Evolutionary conservation across 2,329 filamentous ascomycete species (phyloP), one percentile per base, ranked within the genome.

Genomic region (Cryphonectria japonica): DNA sequence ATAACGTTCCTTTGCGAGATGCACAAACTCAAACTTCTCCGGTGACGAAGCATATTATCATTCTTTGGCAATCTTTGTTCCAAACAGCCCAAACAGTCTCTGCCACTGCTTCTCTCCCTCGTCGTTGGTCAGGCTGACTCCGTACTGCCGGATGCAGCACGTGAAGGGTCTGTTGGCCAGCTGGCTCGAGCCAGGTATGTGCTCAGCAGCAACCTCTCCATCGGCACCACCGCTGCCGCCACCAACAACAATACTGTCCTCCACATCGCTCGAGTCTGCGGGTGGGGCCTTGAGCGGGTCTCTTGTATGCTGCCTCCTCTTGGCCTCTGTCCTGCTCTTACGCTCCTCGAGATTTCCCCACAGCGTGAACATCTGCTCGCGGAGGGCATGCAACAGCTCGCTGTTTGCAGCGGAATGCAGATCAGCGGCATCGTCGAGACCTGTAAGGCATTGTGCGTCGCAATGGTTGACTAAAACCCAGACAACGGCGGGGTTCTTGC

Each of bases 271-370:
- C 69, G 83, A 84, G 39, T 80, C 76, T 0, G 77, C 79, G 1
- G 82, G 81, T 1, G 81, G 79, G 32, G 76, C 76, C n/a, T 79
- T 74, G 7, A 69, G 74, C 2, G 71, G 54, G 16, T 68, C 52
- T 46, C 46, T 60, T 11, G 32, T 63, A 34, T 57, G 64, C 26
- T 62, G 29, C 50, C 26, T 66, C 64, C 75, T 76, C 67, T 75
- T 76, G 64, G 76, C 77, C 29, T 79, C 74, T 2, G 79, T 75
- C n/a, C 75, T 78, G 2, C 76, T 76, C 77, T 92, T 93, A 64
- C 83, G 79, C 78, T 97, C 93, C 77, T 95, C 90, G 1, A 98
- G 83, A 72, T 97, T 88, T 1, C 95, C 95, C 95, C 95, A 98
- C 1, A 98, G 84, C 50, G 89, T 82, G 78, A 91, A 95, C 69